Evolutionary conservation across 2,329 filamentous ascomycete species (phyloP), one percentile per base, ranked within the genome.

Genomic region (Purpureocillium takamizusanense): DNA sequence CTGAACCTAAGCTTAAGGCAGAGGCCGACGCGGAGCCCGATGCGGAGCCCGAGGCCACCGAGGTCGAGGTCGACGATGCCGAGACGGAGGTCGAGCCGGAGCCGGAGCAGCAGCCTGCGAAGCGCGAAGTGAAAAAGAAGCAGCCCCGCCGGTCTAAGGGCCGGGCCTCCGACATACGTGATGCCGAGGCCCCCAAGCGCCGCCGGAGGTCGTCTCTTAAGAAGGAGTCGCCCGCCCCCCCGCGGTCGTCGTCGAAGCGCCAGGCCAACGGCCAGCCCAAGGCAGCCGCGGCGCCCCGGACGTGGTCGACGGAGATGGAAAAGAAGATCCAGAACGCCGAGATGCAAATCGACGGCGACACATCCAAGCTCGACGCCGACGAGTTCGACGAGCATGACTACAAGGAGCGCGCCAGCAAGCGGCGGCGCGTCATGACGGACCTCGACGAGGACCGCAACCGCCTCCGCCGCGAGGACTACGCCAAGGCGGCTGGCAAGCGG

Each of bases 381-480:
- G 67, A 70, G 31, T 66, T 66, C 28, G 61, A 65, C 31, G 60
- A 66, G 33, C 49, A 60, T 6, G 57, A 64, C 7, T 81, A 72
- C 59, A 57, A 75, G 63, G 56, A 83, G 62, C 66, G 66, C 47
- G 50, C 67, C 28, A 71, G 73, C 44, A 92, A 88, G 61, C 83
- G 88, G 36, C 74, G 76, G 25, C 65, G 80, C 15, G 75, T 86
- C 27, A 68, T 87, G 42, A 73, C 80, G 32, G 65, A 72, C 4
- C 61, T 65, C 1, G 88, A 95, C 51, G 54, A 63, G 15, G 60
- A 66, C 25, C 82, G 81, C 51, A 78, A 77, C 47, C 82, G 83
- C 60, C 67, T 74, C 50, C 69, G 80, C 42, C 66, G 73, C 33
- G 57, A 55, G 35, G 81, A 85, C 60, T 82, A 68, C 65, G 76